Evolutionary conservation across 768 basidiomycete species (phyloP), one percentile per base, ranked within the genome.

Genomic region (Rhizopogon vinicolor): DNA sequence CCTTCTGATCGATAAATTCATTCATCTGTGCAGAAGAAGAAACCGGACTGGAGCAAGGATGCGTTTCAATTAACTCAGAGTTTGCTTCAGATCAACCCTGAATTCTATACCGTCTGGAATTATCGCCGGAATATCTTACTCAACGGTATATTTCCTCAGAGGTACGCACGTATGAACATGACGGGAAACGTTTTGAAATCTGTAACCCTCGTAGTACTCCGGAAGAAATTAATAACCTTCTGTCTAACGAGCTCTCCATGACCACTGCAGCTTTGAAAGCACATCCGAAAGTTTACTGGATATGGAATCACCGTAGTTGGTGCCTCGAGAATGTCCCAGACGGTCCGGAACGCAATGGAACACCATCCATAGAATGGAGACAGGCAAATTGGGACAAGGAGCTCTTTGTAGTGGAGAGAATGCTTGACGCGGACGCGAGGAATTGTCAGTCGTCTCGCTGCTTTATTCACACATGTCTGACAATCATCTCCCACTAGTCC

Each of bases 261-360:
- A 98, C 95, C 0, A 91, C 87, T 67, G 72, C 77, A 4, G 85
- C 89, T 6, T 79, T 99, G 43, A 88, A 90, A 63, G 75, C 80
- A 8, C 84, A 95, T 65, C 97, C 97, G 13, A 99, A 98, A 67
- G 87, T 97, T 18, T 99, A 99, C 68, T 93, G 91, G 87, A 93
- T 98, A 62, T 99, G 97, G 97, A 98, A 94, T 66, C 94, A 99
- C 64, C 84, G 97, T 40, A 78, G 86, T 62, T 98, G 97, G 97
- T 95, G 95, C 65, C 81, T 99, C 2, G 87, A 89, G 67, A 83
- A 87, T 52, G 81, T 96, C 10, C 95, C 96, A 0, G 75, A 79
- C 51, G 89, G 86, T 1, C 91, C 92, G 0, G 75, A 73, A 29
- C 62, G 68, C 2, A 72, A 74, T 46, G 71, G 68, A 0, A 70